A percentile compares a stretch with the other conserved stretches of the same genome.
phyloP scores from a whole-genome alignment of 805 yeast genomes.

The Zygotorulaspora danielsina region DNA sequence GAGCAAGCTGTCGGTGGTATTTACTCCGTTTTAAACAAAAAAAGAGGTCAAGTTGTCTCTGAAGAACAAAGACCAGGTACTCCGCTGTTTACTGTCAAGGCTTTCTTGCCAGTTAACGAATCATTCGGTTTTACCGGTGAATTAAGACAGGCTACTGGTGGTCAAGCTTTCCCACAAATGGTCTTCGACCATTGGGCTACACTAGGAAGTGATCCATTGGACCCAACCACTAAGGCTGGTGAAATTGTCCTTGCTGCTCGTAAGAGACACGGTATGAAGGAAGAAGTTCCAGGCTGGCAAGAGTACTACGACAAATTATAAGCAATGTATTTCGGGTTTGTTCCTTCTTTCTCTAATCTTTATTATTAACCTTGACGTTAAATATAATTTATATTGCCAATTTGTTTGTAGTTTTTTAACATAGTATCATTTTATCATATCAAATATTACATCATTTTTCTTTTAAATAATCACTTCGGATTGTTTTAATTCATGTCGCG shows the following conservation, averaged over 20 bases:
- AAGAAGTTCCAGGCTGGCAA: slow-evolving; percentile 97
- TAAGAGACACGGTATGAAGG: slow-evolving; percentile 96
- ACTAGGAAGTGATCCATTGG: slow-evolving; percentile 88
- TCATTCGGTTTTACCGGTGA: slow-evolving; percentile 99
- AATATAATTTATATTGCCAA: slow-evolving; percentile 15
- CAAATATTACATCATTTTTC: neutral
- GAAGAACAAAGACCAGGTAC: slow-evolving; percentile 99
- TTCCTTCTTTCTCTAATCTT: slow-evolving; percentile 4
- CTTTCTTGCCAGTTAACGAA: slow-evolving; percentile 99
- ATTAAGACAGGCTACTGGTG: slow-evolving; percentile 99
- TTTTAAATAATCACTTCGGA: too few species aligned
- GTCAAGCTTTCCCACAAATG: slow-evolving; percentile 99
- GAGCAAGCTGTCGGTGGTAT: slow-evolving; percentile 99
- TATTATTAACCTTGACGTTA: slow-evolving; percentile 7
- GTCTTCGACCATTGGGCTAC: slow-evolving; percentile 98
- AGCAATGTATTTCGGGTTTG: slow-evolving; percentile 21
- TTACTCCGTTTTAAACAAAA: slow-evolving; percentile 97
- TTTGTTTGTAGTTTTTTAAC: slow-evolving; percentile 19
- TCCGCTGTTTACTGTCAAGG: slow-evolving; percentile 99
- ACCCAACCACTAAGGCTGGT: slow-evolving; percentile 73
- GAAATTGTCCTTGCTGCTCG: slow-evolving; percentile 63
- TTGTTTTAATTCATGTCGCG: too few species aligned
- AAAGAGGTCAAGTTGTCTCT: slow-evolving; percentile 99
- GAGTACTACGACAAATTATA: slow-evolving; percentile 95
- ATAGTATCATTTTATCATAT: slow-evolving; percentile 5